These are phyloP conservation scores for Rugonectria rugulosa DNA, from an alignment of 2,329 filamentous ascomycete genomes.

Conservation along the genomic window DNA sequence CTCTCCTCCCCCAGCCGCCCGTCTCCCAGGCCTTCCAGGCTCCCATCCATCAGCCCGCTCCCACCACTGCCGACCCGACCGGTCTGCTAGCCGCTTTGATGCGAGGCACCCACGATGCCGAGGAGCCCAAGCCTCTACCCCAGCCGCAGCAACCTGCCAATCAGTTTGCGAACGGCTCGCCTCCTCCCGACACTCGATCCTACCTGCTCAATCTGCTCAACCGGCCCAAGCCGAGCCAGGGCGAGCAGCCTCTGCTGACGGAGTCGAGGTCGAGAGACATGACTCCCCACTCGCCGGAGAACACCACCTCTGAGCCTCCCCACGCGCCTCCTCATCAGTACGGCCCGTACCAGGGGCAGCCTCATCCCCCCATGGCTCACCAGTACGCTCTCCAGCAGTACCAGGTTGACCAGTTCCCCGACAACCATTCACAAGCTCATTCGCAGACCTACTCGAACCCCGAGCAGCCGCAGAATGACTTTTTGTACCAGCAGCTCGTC, in stretches of 20 bases:
- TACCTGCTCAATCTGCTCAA: conserved; percentile 88
- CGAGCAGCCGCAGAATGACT: conserved; percentile 50
- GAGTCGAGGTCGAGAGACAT: conserved; percentile 54
- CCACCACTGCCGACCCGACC: conserved; percentile 62
- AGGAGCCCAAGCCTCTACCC: conserved; percentile 45
- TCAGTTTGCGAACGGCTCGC: conserved; percentile 58
- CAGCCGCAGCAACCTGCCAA: conserved; percentile 36
- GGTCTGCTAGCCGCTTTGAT: conserved; percentile 68
- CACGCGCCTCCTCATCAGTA: conserved; percentile 41
- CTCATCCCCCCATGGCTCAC: conserved; percentile 35
- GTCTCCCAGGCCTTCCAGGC: conserved; percentile 41
- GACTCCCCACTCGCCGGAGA: conserved; percentile 54
- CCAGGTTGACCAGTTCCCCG: conserved; percentile 37
- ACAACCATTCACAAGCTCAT: conserved; percentile 32
- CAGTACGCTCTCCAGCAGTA: conserved; percentile 37
- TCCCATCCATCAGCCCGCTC: conserved; percentile 64
- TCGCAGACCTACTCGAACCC: conserved; percentile 35
- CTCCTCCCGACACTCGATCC: conserved; percentile 77
- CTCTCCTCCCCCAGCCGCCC: conserved; percentile 20
- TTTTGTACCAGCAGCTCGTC: conserved; percentile 50
- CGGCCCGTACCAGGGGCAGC: conserved; percentile 39
- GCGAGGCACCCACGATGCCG: conserved; percentile 61
- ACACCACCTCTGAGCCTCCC: conserved; percentile 36
- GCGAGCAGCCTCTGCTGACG: conserved; percentile 53
- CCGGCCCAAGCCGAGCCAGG: conserved; percentile 73